Conservation (phyloP, 78 protist species). For the Emiliania huxleyi region DNA sequence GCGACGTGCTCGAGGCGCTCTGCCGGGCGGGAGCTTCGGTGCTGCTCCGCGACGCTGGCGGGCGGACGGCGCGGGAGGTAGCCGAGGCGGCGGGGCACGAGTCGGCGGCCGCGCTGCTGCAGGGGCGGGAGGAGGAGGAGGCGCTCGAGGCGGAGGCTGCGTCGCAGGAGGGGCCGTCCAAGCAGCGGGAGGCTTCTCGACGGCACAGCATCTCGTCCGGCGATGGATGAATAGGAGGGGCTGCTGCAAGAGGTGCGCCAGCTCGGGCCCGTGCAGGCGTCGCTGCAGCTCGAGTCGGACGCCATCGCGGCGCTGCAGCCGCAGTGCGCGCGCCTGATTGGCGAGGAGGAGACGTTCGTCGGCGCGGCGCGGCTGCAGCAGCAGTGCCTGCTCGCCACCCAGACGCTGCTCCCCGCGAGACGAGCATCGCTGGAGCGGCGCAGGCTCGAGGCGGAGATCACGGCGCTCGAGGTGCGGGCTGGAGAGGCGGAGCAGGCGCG, state of each 20-base stretch:
- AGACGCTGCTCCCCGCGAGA: too few species aligned
- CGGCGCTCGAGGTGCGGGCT: too few species aligned
- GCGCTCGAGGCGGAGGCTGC: neutral
- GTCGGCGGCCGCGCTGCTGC: neutral
- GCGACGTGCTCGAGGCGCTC: neutral
- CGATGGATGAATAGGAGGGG: too few species aligned
- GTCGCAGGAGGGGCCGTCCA: neutral
- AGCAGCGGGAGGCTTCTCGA: too few species aligned
- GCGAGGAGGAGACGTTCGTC: too few species aligned
- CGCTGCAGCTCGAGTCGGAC: neutral
- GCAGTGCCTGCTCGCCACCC: too few species aligned
- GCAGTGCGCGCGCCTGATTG: too few species aligned
- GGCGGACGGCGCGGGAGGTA: neutral
- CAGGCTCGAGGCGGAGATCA: too few species aligned
- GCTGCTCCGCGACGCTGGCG: neutral
- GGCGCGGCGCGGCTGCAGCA: too few species aligned
- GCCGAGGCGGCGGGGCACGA: neutral
- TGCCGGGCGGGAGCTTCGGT: neutral
- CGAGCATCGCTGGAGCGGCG: too few species aligned
- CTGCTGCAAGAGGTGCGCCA: neutral
- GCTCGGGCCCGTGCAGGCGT: neutral
- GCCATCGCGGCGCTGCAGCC: neutral
- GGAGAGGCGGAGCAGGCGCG: too few species aligned
- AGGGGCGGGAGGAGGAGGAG: neutral
- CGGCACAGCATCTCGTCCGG: too few species aligned